Conservation (phyloP, 2,329 filamentous ascomycete genomes). For the Aspergillus neotritici region DNA sequence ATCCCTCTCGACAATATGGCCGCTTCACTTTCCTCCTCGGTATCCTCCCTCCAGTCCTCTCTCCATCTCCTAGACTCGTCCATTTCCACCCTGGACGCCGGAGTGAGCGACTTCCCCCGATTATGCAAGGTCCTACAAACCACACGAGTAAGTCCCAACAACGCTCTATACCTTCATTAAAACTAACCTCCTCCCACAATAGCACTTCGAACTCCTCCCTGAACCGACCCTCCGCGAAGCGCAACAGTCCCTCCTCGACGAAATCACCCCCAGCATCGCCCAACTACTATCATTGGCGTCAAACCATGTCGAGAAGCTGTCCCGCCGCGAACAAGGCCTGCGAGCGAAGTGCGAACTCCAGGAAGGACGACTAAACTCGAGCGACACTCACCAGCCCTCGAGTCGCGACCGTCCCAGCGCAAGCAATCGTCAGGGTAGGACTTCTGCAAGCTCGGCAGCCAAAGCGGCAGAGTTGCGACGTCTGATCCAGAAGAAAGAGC, state of each 20-base stretch:
- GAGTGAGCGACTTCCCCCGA: constrained; percentile 59
- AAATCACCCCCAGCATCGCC: constrained; percentile 81
- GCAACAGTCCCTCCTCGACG: constrained; percentile 76
- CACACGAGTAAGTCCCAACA: constrained; percentile 46
- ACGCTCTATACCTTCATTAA: neutral
- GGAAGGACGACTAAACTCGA: constrained; percentile 59
- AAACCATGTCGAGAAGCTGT: constrained; percentile 74
- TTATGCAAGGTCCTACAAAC: constrained; percentile 59
- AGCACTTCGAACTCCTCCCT: constrained; percentile 92
- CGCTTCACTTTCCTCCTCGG: constrained; percentile 53
- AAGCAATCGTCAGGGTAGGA: constrained; percentile 20
- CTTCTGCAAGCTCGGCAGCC: constrained; percentile 26
- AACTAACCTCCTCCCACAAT: constrained; percentile 5
- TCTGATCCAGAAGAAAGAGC: constrained; percentile 73
- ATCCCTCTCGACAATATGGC: constrained; percentile 26
- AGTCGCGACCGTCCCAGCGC: constrained; percentile 15
- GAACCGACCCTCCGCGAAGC: constrained; percentile 76
- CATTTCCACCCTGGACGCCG: constrained; percentile 57
- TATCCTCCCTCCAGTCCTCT: constrained; percentile 55
- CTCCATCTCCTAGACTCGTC: constrained; percentile 58
- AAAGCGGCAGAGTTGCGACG: constrained; percentile 60
- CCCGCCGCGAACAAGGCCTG: constrained; percentile 74
- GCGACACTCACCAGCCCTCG: constrained; percentile 28
- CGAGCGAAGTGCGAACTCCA: constrained; percentile 79
- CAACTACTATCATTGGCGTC: constrained; percentile 76